Base-by-base conservation (phyloP, 768 basidiomycete genomes). In the Auricularia sp. region DNA sequence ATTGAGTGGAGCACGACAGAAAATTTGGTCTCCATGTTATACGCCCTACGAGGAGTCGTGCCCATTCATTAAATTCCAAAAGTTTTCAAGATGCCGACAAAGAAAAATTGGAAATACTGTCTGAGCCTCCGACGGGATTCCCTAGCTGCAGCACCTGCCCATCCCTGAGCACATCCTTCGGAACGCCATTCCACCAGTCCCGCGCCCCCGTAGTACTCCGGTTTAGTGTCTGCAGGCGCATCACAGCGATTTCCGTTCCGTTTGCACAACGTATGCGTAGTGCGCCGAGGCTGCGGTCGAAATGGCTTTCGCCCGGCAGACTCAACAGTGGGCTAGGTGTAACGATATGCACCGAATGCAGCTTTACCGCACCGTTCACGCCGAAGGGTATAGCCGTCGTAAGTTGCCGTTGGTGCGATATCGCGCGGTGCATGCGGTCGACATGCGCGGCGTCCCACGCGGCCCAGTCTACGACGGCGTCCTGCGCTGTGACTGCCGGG, bases 101-200 rank as follows among this genome's bases (percentile, higher is more conserved):
- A 42, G 13, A 7, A 14, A 42, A 14, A 42, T 14, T 42, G 39
- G 39, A 8, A 14, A 42, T 8, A 18, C 47, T 51, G 16, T 51
- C 47, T 18, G 21, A 16, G 10, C 47, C 47, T 10, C 21, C 47
- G 1, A 18, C 47, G 6, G 6, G 47, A 14, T 18, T 18, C 21
- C 47, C 47, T 13, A 51, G 47, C 16, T 51, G 47, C 6, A 51
- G 47, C 47, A 18, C 47, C 47, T 21, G 14, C 10, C 67, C 67
- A 21, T 63, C 51, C n/a, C 58, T 37, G 39, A 66, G 54, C n/a
- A 62, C 64, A 18, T 71, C 72, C 1, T 73, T 71, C 24, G 69
- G 70, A 14, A 85, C 75, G 2, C 92, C 91, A 71, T 90, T 91
- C 89, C 89, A 92, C 86, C 89, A 94, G 62, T 87, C 86, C 66